Conservation (phyloP, 768 basidiomycete genomes). For the Collybiopsis luxurians region DNA sequence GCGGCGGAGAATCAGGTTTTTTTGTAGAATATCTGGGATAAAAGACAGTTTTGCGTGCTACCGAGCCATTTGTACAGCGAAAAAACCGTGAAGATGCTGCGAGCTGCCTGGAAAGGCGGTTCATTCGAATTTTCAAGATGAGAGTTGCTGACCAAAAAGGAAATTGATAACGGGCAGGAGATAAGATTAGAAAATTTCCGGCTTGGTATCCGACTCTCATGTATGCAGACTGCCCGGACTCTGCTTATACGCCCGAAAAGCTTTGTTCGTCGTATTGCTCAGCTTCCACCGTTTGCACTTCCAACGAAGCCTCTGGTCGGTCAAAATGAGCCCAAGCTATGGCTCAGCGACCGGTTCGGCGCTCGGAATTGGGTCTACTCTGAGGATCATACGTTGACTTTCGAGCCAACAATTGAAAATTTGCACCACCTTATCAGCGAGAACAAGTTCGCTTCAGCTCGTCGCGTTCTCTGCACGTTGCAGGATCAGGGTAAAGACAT, state of each 20-base stretch:
- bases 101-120: slow-evolving; percentile 9
- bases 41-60: neutral
- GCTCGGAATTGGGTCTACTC: neutral
- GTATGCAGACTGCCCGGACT: neutral
- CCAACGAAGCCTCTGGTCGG: neutral
- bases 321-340: neutral
- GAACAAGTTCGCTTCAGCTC: neutral
- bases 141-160: slow-evolving; percentile 1
- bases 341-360: neutral
- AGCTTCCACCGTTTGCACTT: neutral
- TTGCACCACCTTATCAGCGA: neutral
- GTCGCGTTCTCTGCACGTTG: neutral
- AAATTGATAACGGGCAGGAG: neutral
- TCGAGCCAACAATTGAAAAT: neutral
- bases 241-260: neutral
- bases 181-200: neutral
- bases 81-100: slow-evolving; percentile 2
- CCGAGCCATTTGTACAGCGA: neutral
- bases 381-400: neutral
- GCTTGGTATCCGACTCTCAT: neutral
- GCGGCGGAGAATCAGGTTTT: neutral
- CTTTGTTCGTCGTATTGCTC: neutral
- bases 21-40: neutral
- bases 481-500: slow-evolving; percentile 1
- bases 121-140: slow-evolving; percentile 8